These are phyloP conservation scores for Yamadazyma atlantica DNA, from an alignment of 1,139 yeast species.

Conservation along the genomic window DNA sequence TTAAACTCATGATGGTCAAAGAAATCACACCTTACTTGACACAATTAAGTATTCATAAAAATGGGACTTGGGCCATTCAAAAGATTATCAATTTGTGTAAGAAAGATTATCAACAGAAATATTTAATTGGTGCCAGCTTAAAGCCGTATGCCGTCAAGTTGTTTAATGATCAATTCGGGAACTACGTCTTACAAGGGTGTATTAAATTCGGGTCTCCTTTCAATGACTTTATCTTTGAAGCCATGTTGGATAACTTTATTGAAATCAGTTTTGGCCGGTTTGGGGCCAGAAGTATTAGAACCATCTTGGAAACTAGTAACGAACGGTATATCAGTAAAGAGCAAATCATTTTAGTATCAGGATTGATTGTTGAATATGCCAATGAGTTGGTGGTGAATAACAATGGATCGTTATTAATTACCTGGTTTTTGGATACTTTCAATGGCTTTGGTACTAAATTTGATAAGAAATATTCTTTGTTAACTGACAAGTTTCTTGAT, in stretches of 20 bases:
- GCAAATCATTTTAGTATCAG: constrained; percentile 75
- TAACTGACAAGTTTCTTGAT: constrained; percentile 56
- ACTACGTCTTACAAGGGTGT: constrained; percentile 93
- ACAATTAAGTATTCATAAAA: constrained; percentile 92
- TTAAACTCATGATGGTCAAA: constrained; percentile 80
- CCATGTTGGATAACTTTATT: constrained; percentile 75
- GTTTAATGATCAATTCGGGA: constrained; percentile 94
- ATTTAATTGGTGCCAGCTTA: constrained; percentile 66
- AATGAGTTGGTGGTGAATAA: constrained; percentile 79
- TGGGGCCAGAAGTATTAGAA: constrained; percentile 93
- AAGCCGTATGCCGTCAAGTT: constrained; percentile 82
- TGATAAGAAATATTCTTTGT: constrained; percentile 33
- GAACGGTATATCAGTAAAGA: constrained; percentile 53
- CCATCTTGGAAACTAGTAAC: constrained; percentile 76
- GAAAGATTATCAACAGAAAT: constrained; percentile 59
- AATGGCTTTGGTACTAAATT: constrained; percentile 51
- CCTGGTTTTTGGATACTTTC: constrained; percentile 95
- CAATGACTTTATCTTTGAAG: constrained; percentile 87
- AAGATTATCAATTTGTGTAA: constrained; percentile 80
- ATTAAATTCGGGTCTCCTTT: constrained; percentile 85
- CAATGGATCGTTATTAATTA: constrained; percentile 85
- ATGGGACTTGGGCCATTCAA: constrained; percentile 99
- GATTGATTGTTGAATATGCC: constrained; percentile 71
- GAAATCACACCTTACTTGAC: constrained; percentile 79
- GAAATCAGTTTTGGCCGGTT: constrained; percentile 85